Evolutionary conservation across 2,329 filamentous ascomycete species (phyloP), one percentile per base, ranked within the genome.

Genomic region (Albifimbria verrucaria): DNA sequence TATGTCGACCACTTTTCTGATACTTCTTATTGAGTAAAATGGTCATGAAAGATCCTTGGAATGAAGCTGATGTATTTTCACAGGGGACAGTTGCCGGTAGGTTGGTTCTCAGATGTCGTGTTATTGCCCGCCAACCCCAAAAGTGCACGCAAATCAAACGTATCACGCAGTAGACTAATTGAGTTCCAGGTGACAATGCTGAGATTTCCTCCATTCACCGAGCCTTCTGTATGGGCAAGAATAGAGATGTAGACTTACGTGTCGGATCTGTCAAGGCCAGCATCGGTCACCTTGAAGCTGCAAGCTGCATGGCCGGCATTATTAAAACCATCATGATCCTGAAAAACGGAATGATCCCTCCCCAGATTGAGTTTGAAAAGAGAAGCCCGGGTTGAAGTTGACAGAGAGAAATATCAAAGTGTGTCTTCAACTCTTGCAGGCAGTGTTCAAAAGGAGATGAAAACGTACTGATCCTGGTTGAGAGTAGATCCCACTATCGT

Each of bases 251-350:
- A 21, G 41, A 54, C 42, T 15, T 74, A 65, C 51, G 68, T 23
- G 43, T 76, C 6, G 75, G 74, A 10, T 76, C 73, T 1, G 69
- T 77, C 9, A 77, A 78, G 50, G 72, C 74, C 2, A 77, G 77
- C 52, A 72, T 78, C 36, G 77, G 77, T 12, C 77, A 80, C 60
- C 54, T 75, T 9, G 77, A 79, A 57, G 75, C 70, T 2, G 74
- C 75, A 0, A 74, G 72, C 1, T 75, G 77, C 26, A 72, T 79
- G 39, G 73, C 73, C 1, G 74, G 71, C 11, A 61, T 79, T 22
- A 75, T 80, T 56, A 80, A 79, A 59, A 72, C 73, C 0, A 72
- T 72, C 2, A 57, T 79, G 52, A 75, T 74, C 64, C 65, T 79
- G 7, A 73, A 78, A 58, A 66, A 73, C 49, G 71, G 71, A 6